phyloP scores from a whole-genome alignment of 257 asterid genomes.

The Thymus mandschuricus region DNA sequence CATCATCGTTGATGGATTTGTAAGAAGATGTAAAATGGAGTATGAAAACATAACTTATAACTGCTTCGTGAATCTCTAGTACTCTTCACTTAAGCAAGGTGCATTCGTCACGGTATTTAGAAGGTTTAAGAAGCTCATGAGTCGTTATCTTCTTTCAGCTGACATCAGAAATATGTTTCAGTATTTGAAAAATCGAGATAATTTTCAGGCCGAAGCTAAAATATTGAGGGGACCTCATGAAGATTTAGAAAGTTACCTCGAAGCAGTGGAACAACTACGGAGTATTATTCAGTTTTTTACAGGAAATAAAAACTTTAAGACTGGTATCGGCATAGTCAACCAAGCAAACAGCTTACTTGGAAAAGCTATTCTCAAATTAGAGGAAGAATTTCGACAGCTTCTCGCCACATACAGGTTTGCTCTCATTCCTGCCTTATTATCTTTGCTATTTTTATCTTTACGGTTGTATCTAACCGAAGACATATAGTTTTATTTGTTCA shows the following conservation, averaged over 20 bases:
- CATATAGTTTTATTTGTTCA: too few relatives aligned
- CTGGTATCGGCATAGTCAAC: slow-evolving; percentile 65
- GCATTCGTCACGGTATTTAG: slow-evolving; percentile 8
- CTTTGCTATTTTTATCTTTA: too few relatives aligned
- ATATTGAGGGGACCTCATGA: slow-evolving; percentile 95
- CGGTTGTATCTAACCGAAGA: too few relatives aligned
- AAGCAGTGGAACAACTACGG: slow-evolving; percentile 86
- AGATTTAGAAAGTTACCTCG: slow-evolving; percentile 86
- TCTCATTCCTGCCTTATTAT: slow-evolving; percentile 17
- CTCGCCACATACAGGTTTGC: slow-evolving; percentile 71
- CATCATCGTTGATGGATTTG: too few relatives aligned
- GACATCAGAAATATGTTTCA: too few relatives aligned
- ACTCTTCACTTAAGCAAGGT: background rate
- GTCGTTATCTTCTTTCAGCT: background rate
- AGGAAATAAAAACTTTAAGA: slow-evolving; percentile 62
- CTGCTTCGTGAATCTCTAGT: background rate
- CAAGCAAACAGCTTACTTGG: slow-evolving; percentile 69
- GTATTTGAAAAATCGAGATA: too few relatives aligned
- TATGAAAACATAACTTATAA: too few relatives aligned
- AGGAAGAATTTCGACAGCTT: slow-evolving; percentile 88
- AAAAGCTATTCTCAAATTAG: slow-evolving; percentile 73
- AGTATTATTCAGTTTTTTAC: slow-evolving; percentile 59
- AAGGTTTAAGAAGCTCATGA: slow-evolving; percentile 22
- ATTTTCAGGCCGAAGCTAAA: slow-evolving; percentile 90
- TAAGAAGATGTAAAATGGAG: too few relatives aligned